Conservation (phyloP, 2,329 filamentous ascomycete genomes). For the Xylaria sp. region DNA sequence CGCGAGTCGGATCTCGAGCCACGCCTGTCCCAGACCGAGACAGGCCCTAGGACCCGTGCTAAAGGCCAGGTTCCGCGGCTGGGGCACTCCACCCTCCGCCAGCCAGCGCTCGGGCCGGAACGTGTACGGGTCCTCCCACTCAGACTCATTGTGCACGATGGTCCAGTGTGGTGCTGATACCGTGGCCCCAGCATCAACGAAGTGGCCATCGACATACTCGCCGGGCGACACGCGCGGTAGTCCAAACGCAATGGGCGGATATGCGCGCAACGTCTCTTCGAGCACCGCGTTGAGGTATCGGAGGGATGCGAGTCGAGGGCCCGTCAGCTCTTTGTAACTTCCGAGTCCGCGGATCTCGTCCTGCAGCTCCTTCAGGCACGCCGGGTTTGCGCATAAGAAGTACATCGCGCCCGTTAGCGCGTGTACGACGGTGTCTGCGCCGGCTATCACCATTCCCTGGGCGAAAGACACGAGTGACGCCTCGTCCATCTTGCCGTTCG, state of each 20-base stretch:
- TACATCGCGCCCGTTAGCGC: conserved; percentile 52
- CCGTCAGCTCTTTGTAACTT: conserved; percentile 40
- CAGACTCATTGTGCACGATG: conserved; percentile 38
- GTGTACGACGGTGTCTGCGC: conserved; percentile 56
- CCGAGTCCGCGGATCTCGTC: conserved; percentile 51
- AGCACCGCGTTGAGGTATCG: conserved; percentile 43
- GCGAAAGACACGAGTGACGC: conserved; percentile 40
- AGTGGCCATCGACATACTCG: conserved; percentile 43
- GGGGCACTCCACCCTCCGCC: conserved; percentile 17
- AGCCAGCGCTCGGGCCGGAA: conserved; percentile 46
- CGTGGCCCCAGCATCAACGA: conserved; percentile 39
- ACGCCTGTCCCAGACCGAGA: conserved; percentile 44
- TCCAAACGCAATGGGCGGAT: conserved; percentile 44
- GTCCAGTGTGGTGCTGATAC: conserved; percentile 43
- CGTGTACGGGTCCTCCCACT: conserved; percentile 40
- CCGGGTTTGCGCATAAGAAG: conserved; percentile 51
- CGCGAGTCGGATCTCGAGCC: conserved; percentile 45
- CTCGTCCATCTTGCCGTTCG: conserved; percentile 33
- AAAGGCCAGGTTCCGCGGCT: conserved; percentile 39
- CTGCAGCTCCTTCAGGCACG: conserved; percentile 48
- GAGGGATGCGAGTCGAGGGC: conserved; percentile 33
- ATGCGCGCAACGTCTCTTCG: conserved; percentile 43
- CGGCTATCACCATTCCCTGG: conserved; percentile 50
- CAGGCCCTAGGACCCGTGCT: conserved; percentile 42
- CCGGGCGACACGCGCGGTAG: conserved; percentile 43